A percentile compares a stretch with the other conserved stretches of the same genome.
phyloP scores from a whole-genome alignment of 257 asterid species.

The Forsythia viridissima region DNA sequence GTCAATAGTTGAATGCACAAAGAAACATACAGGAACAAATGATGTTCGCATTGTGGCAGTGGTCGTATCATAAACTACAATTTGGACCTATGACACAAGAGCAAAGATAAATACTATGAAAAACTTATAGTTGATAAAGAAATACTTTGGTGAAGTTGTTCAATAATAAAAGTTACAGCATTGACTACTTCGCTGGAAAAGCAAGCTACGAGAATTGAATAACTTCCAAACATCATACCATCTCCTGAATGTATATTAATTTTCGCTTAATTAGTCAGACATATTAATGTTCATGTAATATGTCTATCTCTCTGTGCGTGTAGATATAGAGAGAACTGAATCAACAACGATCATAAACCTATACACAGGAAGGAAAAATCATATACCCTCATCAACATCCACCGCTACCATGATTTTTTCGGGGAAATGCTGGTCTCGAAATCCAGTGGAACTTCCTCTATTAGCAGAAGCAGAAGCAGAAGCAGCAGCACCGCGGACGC shows the following conservation, averaged over 20 bases:
- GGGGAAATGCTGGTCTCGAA: slow-evolving; percentile 27
- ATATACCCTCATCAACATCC: slow-evolving; percentile 88
- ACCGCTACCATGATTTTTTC: slow-evolving; percentile 68
- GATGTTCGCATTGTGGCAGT: neutral
- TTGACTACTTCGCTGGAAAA: neutral
- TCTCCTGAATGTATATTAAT: neutral
- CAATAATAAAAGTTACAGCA: neutral
- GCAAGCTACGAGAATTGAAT: neutral
- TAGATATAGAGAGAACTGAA: neutral
- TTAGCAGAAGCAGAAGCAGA: slow-evolving; percentile 6
- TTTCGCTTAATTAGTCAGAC: neutral
- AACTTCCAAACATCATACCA: neutral
- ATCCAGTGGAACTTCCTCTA: slow-evolving; percentile 34
- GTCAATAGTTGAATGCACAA: neutral
- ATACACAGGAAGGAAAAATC: neutral
- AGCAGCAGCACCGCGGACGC: slow-evolving; percentile 19
- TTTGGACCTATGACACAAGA: neutral
- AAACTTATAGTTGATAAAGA: neutral
- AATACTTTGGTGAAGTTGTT: neutral
- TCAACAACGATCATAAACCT: neutral
- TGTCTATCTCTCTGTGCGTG: neutral
- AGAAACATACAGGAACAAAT: neutral
- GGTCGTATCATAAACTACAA: neutral
- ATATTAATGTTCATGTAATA: neutral
- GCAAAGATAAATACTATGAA: neutral